These are phyloP conservation scores for barrel medic (Medicago truncatula) DNA, from an alignment of 306 rosid species.

Conservation along the genomic window MtrunA17r5.0-ANR NC_053045.1:32275501-32276000, in stretches of 20 bases:
- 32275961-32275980: slow-evolving; percentile 72
- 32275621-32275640: slow-evolving; percentile 57
- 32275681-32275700: slow-evolving; percentile 71
- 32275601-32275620: slow-evolving; percentile 55
- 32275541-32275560: slow-evolving; percentile 65
- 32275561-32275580: slow-evolving; percentile 78
- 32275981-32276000: slow-evolving; percentile 75
- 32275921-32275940: slow-evolving; percentile 54
- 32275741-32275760: slow-evolving; percentile 74
- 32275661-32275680: slow-evolving; percentile 52
- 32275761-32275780: slow-evolving; percentile 68
- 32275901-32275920: slow-evolving; percentile 81
- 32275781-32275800: slow-evolving; percentile 70
- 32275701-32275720: slow-evolving; percentile 62
- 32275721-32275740: slow-evolving; percentile 62
- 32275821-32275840: slow-evolving; percentile 85
- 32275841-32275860: slow-evolving; percentile 76
- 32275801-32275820: slow-evolving; percentile 76
- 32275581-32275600: slow-evolving; percentile 15
- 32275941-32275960: slow-evolving; percentile 59
- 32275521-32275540: slow-evolving; percentile 82
- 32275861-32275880: slow-evolving; percentile 77
- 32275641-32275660: slow-evolving; percentile 64
- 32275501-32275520: slow-evolving; percentile 72
- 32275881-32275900: slow-evolving; percentile 72